Evolutionary conservation across 768 basidiomycete species (phyloP), one percentile per base, ranked within the genome.

Genomic region (Myochromella boudieri): DNA sequence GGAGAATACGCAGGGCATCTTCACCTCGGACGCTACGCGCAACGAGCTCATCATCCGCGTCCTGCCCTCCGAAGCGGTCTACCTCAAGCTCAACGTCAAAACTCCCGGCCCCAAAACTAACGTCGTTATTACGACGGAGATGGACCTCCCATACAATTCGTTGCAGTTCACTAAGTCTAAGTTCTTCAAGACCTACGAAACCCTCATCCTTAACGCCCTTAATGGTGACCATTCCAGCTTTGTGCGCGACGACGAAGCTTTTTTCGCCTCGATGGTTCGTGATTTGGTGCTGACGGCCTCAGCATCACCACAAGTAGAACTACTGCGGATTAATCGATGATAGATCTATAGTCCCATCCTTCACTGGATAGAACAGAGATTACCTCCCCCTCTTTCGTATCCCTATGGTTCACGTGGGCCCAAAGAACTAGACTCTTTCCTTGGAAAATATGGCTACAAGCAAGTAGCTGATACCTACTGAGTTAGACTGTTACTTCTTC

Each of bases 221-320:
- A 89, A 86, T 64, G 95, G 95, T n/a, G 95, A 99, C 61, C 95
- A 97, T 69, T 95, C 93, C 22, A 99, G 98, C 75, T 99, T 99
- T 74, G 95, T 99, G 47, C 84, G 95, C 52, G 81, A 97, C 65
- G 95, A 99, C 67, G 95, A 99, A 68, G 76, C 98, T 57, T 95
- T 97, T 60, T 85, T 87, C 43, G 95, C 95, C 2, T 99, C 95
- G 95, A 97, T 95, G 85, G 91, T 90, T 38, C 37, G 78, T n/a
- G n/a, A n/a, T n/a, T n/a, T n/a, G n/a, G n/a, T n/a, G n/a, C n/a
- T 66, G 42, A 31, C 18, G 15, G 28, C n/a, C 27, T 10, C 8
- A 7, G 6, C n/a, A 4, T 11, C 11, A 4, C 21, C 8, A 25
- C 37, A 33, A 29, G 31, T 31, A 38, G 17, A 12, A 48, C 53